phyloP scores from a whole-genome alignment of 768 basidiomycete genomes.

The Pulveroboletus sp. region DNA sequence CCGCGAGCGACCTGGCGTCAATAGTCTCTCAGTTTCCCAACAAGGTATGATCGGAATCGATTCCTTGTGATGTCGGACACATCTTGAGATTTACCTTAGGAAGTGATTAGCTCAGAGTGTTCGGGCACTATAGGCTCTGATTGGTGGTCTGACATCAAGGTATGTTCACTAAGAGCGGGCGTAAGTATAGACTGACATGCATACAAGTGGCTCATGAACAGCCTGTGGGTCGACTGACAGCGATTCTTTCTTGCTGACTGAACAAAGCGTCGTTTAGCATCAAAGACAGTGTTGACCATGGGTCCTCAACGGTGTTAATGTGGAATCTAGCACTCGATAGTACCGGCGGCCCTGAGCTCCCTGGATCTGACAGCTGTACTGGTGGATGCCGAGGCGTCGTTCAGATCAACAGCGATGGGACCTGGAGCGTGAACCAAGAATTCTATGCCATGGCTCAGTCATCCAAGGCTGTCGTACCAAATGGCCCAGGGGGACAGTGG shows the following conservation, averaged over 20 bases:
- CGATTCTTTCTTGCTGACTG: conserved; percentile 24
- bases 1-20: conserved; percentile 45
- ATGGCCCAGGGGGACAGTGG: conserved; percentile 61
- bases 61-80: background rate
- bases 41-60: conserved; percentile 33
- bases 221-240: conserved; percentile 40
- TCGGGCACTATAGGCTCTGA: conserved; percentile 59
- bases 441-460: conserved; percentile 75
- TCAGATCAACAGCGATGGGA: conserved; percentile 60
- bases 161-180: conserved; percentile 15
- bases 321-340: conserved; percentile 72
- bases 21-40: conserved; percentile 53
- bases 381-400: conserved; percentile 64
- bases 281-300: conserved; percentile 34
- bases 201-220: conserved; percentile 62
- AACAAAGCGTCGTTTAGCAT: conserved; percentile 23
- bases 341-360: conserved; percentile 58
- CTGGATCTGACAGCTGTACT: conserved; percentile 59
- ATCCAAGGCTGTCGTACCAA: conserved; percentile 67
- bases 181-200: conserved; percentile 7
- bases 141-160: conserved; percentile 82
- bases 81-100: conserved; percentile 15
- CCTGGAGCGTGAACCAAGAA: conserved; percentile 67
- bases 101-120: conserved; percentile 56
- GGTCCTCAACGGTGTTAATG: conserved; percentile 49